Evolutionary conservation across 2,329 filamentous ascomycete species (phyloP), one percentile per base, ranked within the genome.

Genomic region (Aspergillus ochraceoroseus): DNA sequence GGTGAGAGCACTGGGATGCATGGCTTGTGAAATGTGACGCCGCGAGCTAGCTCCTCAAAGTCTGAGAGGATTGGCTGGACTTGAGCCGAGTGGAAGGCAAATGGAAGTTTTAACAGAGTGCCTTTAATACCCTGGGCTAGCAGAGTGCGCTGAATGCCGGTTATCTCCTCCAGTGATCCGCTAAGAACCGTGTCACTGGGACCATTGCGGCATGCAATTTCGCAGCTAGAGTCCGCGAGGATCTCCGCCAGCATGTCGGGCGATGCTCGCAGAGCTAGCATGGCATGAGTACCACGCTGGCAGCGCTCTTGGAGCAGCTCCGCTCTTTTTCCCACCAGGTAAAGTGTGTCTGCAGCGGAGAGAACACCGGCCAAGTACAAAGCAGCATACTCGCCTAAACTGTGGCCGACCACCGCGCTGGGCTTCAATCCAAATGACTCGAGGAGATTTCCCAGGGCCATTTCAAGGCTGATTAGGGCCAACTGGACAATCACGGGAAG

Each of bases 1-100:
- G 85, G 79, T 12, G 84, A 89, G 31, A 89, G 73, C 23, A 88
- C 66, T n/a, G 79, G 77, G 3, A 38, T 14, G 4, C 82, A 82
- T 1, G 68, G 67, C 13, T 53, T 43, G 15, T 62, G 54, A 56
- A 66, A 70, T 5, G 49, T 58, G 9, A 70, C 53, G 2, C 61
- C 52, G 20, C 58, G 56, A 3, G 67, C 59, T 19, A 63, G 43
- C 2, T 57, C 51, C 15, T 63, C 58, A 25, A 70, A 66, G 2
- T 61, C 56, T 2, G 64, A 59, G 2, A 73, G 55, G 4, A 73
- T 68, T 2, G 67, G 61, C 6, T 72, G 66, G 14, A 70, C 62
- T 42, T 71, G 67, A 6, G 62, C 58, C n/a, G 67, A 70, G 41
- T 71, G 68, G 58, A 70, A 70, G 5, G 68, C 68, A 38, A 64